Conservation (phyloP, 1,284 basidiomycete genomes). For the Ceratobasidium sp. region DNA sequence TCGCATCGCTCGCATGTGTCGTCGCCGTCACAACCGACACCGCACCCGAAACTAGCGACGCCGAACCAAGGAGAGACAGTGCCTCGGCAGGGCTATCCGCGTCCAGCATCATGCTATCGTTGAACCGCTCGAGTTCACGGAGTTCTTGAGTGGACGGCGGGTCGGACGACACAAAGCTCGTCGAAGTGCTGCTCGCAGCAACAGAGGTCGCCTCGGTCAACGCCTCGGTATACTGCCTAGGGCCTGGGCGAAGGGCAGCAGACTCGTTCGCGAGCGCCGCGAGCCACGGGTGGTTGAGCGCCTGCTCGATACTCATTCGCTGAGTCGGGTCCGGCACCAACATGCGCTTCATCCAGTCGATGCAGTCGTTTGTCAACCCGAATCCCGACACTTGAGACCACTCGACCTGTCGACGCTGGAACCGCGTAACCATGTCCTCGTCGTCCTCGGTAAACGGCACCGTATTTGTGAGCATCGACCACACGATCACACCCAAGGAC, state of each 20-base stretch:
- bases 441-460: constrained; percentile 76
- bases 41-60: constrained; percentile 27
- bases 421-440: constrained; percentile 58
- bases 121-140: constrained; percentile 27
- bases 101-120: constrained; percentile 28
- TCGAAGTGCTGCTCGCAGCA: background rate
- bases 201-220: constrained; percentile 29
- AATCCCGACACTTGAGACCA: constrained; percentile 61
- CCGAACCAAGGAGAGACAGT: constrained; percentile 16
- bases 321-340: constrained; percentile 63
- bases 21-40: constrained; percentile 28
- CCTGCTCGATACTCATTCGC: constrained; percentile 68
- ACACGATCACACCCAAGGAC: constrained; percentile 93
- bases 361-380: constrained; percentile 48
- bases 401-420: constrained; percentile 68
- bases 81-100: background rate
- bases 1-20: constrained; percentile 38
- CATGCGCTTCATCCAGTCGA: constrained; percentile 62
- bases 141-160: constrained; percentile 16
- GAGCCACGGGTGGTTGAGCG: constrained; percentile 76
- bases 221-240: background rate
- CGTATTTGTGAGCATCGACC: constrained; percentile 78
- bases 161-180: constrained; percentile 37
- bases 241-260: background rate
- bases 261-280: constrained; percentile 24